Evolutionary conservation across 1,139 yeast genomes (phyloP).

Genomic region (Protomyces gravidus): DNA sequence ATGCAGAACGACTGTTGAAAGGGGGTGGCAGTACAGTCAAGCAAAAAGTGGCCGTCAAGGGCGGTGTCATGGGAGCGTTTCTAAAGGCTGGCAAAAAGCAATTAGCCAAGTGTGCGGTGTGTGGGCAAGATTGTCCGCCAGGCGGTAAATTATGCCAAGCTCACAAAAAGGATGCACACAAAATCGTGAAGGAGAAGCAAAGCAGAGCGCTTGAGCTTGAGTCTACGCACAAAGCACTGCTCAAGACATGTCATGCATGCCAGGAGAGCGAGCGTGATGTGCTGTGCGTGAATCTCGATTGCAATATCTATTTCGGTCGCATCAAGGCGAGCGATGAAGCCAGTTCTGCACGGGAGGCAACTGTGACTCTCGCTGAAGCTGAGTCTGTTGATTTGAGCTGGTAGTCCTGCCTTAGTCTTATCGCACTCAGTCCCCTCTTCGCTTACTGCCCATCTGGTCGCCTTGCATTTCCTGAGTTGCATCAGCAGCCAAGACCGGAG

Average conservation of each 20-base stretch:
- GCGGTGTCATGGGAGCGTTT: slow-evolving; percentile 28
- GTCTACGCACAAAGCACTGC: background rate
- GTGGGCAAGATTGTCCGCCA: slow-evolving; percentile 12
- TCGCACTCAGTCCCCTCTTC: no score
- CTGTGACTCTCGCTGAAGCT: slow-evolving; percentile 2
- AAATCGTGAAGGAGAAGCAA: slow-evolving; percentile 7
- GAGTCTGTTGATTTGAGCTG: slow-evolving; percentile 13
- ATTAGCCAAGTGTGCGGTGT: slow-evolving; percentile 18
- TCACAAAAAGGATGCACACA: slow-evolving; percentile 1
- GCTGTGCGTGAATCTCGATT: slow-evolving; percentile 20
- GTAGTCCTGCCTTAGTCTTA: slow-evolving; percentile 5
- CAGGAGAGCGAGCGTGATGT: slow-evolving; percentile 10
- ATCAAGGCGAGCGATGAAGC: slow-evolving; percentile 7
- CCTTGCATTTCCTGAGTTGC: no score
- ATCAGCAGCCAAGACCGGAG: no score
- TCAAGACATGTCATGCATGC: slow-evolving; percentile 17
- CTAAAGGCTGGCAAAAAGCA: slow-evolving; percentile 22
- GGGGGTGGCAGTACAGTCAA: background rate
- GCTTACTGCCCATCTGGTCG: no score
- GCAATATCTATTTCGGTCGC: slow-evolving; percentile 19
- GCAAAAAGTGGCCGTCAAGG: slow-evolving; percentile 17
- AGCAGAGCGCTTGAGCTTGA: background rate
- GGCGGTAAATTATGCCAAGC: slow-evolving; percentile 13
- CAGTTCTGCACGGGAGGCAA: slow-evolving; percentile 4
- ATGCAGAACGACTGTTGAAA: slow-evolving; percentile 14